Evolutionary conservation across 768 basidiomycete species (phyloP).

Genomic region (Pulveroboletus sp.): DNA sequence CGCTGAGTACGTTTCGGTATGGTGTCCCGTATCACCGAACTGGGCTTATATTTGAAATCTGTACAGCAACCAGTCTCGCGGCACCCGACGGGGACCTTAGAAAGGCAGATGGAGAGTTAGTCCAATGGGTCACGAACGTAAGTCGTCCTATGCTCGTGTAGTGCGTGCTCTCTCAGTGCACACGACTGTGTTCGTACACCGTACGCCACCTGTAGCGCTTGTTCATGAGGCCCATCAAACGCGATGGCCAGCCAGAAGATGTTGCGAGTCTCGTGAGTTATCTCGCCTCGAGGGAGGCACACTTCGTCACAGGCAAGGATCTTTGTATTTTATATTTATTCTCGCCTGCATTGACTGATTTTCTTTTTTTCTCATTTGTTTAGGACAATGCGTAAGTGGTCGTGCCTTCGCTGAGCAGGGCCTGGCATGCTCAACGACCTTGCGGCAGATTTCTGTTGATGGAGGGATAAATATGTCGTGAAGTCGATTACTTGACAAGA

Average conservation of each 20-base stretch:
- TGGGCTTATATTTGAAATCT: neutral
- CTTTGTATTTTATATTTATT: neutral
- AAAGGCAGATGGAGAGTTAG: neutral
- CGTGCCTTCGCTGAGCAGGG: neutral
- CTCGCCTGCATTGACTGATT: neutral
- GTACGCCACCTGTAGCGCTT: neutral
- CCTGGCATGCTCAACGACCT: neutral
- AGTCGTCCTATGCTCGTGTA: neutral
- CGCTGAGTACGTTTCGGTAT: slow-evolving; percentile 24
- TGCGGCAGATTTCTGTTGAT: slow-evolving; percentile 16
- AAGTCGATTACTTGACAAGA: neutral
- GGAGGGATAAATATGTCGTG: slow-evolving; percentile 13
- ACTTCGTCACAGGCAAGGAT: slow-evolving; percentile 33
- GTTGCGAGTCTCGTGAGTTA: slow-evolving; percentile 35
- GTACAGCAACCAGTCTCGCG: neutral
- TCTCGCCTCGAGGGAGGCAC: slow-evolving; percentile 34
- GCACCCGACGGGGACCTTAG: neutral
- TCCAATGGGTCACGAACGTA: neutral
- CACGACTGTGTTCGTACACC: neutral
- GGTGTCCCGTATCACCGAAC: neutral
- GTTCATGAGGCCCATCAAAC: slow-evolving; percentile 4
- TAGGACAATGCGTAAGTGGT: slow-evolving; percentile 24
- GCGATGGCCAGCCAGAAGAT: slow-evolving; percentile 28
- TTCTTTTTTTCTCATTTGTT: neutral
- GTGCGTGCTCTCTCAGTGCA: neutral